Percentiles rank a stretch among this genome's conserved stretches.
Evolutionary conservation across 2,329 filamentous ascomycete genomes (phyloP).

Genomic region (Chrysoporthe deuterocubensis): DNA sequence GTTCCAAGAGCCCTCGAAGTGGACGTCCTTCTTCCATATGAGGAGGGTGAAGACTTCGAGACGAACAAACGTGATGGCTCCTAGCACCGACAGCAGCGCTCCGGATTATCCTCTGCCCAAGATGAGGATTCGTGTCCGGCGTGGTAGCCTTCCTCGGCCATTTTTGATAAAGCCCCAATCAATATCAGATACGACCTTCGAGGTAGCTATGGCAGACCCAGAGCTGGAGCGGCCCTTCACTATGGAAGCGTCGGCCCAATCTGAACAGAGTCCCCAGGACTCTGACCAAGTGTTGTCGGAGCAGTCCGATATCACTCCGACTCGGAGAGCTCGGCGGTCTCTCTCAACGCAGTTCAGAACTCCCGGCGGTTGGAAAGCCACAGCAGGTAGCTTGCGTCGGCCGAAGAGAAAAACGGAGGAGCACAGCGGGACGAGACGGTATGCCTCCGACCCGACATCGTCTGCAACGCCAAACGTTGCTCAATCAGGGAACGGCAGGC

Average conservation of each 20-base stretch:
- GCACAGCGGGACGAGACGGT: slow-evolving; percentile 50
- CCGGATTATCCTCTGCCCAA: slow-evolving; percentile 40
- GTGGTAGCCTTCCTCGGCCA: slow-evolving; percentile 34
- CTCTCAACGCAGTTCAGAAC: slow-evolving; percentile 65
- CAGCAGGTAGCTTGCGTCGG: slow-evolving; percentile 59
- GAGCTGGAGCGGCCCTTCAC: slow-evolving; percentile 23
- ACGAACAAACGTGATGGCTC: slow-evolving; percentile 31
- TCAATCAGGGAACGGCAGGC: slow-evolving; percentile 32
- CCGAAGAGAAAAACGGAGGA: slow-evolving; percentile 54
- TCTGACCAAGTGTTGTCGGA: slow-evolving; percentile 27
- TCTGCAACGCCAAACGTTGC: slow-evolving; percentile 34
- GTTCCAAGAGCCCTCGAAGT: slow-evolving; percentile 38
- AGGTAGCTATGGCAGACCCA: slow-evolving; percentile 20
- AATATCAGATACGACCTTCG: slow-evolving; percentile 29
- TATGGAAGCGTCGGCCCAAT: slow-evolving; percentile 15
- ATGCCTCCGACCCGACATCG: slow-evolving; percentile 58
- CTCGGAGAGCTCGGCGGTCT: slow-evolving; percentile 55
- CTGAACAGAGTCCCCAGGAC: slow-evolving; percentile 15
- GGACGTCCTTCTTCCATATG: slow-evolving; percentile 64
- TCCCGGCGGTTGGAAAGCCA: slow-evolving; percentile 60
- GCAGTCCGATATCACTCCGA: slow-evolving; percentile 45
- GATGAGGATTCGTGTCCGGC: slow-evolving; percentile 36
- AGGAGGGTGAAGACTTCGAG: slow-evolving; percentile 38
- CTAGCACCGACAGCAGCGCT: slow-evolving; percentile 37
- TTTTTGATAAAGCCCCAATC: slow-evolving; percentile 44